A percentile compares a stretch with the other conserved stretches of the same genome.
Conservation (phyloP, 331 rosid species). For the Arachis monticola region DNA sequence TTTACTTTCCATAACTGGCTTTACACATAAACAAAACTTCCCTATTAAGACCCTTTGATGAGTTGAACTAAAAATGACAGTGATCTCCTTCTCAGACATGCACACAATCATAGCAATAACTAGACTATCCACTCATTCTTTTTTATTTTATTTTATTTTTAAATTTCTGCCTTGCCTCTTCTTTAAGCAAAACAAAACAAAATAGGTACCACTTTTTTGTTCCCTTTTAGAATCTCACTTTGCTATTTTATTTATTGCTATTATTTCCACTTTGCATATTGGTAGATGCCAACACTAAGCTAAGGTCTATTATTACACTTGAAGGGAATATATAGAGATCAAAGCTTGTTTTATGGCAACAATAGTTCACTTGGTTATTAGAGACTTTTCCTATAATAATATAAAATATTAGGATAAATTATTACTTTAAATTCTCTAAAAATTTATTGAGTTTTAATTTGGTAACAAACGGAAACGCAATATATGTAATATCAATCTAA, state of each 20-base stretch:
- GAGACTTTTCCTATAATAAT: not conserved
- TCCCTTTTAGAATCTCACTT: slow-evolving; percentile 46
- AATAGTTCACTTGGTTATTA: slow-evolving; percentile 19
- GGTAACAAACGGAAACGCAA: too few relatives aligned
- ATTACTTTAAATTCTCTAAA: not conserved
- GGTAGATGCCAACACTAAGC: not conserved
- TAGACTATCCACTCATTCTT: slow-evolving; percentile 49
- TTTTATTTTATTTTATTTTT: not conserved
- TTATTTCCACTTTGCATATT: not conserved
- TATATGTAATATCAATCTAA: too few relatives aligned
- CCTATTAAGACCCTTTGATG: slow-evolving; percentile 20
- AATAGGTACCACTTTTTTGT: slow-evolving; percentile 32
- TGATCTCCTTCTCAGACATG: slow-evolving; percentile 48
- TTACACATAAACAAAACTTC: slow-evolving; percentile 26
- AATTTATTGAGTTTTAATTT: too few relatives aligned
- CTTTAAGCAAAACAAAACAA: slow-evolving; percentile 49
- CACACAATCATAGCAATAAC: slow-evolving; percentile 40
- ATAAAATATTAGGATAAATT: not conserved
- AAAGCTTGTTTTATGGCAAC: slow-evolving; percentile 33
- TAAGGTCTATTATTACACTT: slow-evolving; percentile 3
- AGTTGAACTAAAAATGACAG: slow-evolving; percentile 14
- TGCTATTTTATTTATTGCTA: slow-evolving; percentile 8
- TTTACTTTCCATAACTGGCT: slow-evolving; percentile 36
- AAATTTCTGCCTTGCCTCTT: slow-evolving; percentile 39
- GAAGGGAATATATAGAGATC: not conserved